phyloP scores from a whole-genome alignment of 306 rosid genomes.

The Fragaria iinumae region DNA sequence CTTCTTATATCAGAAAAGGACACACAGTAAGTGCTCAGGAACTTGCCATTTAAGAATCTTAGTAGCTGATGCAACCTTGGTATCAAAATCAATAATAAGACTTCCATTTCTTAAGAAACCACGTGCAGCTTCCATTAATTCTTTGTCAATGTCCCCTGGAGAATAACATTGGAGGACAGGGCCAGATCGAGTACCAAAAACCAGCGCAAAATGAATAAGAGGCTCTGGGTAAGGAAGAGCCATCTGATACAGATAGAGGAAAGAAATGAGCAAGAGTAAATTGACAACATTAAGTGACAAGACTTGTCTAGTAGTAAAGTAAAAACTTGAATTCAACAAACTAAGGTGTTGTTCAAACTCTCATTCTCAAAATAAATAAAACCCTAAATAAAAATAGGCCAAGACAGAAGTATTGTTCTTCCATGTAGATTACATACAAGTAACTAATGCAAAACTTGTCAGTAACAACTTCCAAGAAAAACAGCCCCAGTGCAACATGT shows the following conservation, averaged over 20 bases:
- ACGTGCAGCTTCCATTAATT: conserved; percentile 68
- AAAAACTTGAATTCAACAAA: neutral
- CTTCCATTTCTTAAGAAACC: conserved; percentile 71
- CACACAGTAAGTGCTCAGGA: neutral
- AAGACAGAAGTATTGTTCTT: neutral
- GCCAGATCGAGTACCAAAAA: conserved; percentile 73
- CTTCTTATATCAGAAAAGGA: neutral
- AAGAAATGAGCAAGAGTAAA: conserved; percentile 4
- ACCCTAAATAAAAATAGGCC: neutral
- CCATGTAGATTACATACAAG: neutral
- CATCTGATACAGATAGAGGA: conserved; percentile 41
- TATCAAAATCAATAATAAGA: conserved; percentile 45
- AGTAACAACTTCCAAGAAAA: neutral
- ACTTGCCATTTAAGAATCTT: conserved; percentile 84
- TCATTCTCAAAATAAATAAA: neutral
- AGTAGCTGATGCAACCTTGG: conserved; percentile 50
- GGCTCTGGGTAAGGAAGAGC: conserved; percentile 90
- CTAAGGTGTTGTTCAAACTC: neutral
- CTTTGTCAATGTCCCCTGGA: conserved; percentile 67
- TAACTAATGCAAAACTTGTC: neutral
- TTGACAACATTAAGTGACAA: neutral
- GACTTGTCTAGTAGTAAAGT: neutral
- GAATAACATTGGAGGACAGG: conserved; percentile 80
- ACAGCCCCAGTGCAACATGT: neutral
- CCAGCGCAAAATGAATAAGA: conserved; percentile 80